Evolutionary conservation across 1,139 yeast genomes (phyloP).

Genomic region (Taiozyma sp.): DNA sequence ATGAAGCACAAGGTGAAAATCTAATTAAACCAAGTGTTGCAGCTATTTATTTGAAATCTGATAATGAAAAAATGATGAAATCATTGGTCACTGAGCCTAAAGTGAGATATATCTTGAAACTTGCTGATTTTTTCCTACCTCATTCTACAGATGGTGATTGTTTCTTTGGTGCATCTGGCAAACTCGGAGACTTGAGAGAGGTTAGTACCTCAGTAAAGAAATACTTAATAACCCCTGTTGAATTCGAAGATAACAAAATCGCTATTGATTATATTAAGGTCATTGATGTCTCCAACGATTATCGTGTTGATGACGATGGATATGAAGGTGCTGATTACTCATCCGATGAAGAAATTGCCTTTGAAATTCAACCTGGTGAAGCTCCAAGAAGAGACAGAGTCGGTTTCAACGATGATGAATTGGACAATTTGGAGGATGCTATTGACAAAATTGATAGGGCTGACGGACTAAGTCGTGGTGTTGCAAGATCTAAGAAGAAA

Average conservation of each 20-base stretch:
- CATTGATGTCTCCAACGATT: conserved; percentile 4
- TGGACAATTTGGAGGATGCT: conserved; percentile 16
- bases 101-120: conserved; percentile 26
- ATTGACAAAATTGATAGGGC: conserved; percentile 11
- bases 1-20: not conserved
- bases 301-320: conserved; percentile 7
- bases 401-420: conserved; percentile 25
- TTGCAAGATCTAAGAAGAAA: conserved; percentile 12
- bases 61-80: conserved; percentile 4
- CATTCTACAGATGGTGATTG: conserved; percentile 17
- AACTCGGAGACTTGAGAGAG: conserved; percentile 20
- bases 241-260: conserved; percentile 17
- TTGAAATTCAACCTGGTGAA: conserved; percentile 10
- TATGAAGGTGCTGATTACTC: conserved; percentile 12
- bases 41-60: conserved; percentile 7
- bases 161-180: conserved; percentile 14
- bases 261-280: conserved; percentile 19
- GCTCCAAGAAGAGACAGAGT: conserved; percentile 5
- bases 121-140: conserved; percentile 28
- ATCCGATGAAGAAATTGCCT: conserved; percentile 18
- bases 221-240: conserved; percentile 29
- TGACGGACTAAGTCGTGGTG: conserved; percentile 6
- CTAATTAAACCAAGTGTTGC: conserved; percentile 2
- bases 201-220: conserved; percentile 26
- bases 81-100: conserved; percentile 25